Evolutionary conservation across 2,329 filamentous ascomycete genomes (phyloP).

Genomic region (Parascedosporium putredinis): DNA sequence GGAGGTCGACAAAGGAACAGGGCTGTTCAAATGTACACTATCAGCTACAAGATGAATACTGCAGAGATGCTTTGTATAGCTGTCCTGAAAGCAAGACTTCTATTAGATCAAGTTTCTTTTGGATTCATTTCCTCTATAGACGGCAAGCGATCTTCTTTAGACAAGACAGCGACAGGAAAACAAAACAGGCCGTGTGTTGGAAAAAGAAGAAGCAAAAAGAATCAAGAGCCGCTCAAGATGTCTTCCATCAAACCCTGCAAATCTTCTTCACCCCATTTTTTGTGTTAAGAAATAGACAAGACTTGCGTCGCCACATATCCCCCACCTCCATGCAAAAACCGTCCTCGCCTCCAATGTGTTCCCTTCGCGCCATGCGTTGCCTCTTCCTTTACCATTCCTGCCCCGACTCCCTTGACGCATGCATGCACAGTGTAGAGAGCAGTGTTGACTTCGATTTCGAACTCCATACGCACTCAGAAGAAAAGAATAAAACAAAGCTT

Average conservation of each 20-base stretch:
- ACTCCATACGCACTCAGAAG: neutral
- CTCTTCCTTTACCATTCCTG: neutral
- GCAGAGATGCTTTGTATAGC: neutral
- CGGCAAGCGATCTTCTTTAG: too few relatives aligned
- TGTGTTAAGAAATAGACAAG: neutral
- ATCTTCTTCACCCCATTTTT: neutral
- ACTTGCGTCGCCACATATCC: neutral
- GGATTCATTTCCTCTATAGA: neutral
- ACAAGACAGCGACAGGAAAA: too few relatives aligned
- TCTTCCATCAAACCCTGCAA: neutral
- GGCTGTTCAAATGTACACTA: neutral
- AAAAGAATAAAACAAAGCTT: neutral
- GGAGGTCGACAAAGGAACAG: too few relatives aligned
- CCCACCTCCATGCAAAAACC: neutral
- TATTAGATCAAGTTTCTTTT: neutral
- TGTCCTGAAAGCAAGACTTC: neutral
- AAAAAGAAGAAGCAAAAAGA: too few relatives aligned
- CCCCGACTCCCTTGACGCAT: slow-evolving; percentile 1
- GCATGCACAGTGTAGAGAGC: neutral
- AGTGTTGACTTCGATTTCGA: neutral
- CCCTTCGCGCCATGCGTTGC: neutral
- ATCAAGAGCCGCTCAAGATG: neutral
- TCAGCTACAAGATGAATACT: too few relatives aligned
- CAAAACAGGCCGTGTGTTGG: too few relatives aligned
- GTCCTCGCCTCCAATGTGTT: neutral